Percentiles rank a stretch among this genome's conserved stretches.
phyloP scores from a whole-genome alignment of 116 monocot species.

The Cymodocea nodosa region DNA sequence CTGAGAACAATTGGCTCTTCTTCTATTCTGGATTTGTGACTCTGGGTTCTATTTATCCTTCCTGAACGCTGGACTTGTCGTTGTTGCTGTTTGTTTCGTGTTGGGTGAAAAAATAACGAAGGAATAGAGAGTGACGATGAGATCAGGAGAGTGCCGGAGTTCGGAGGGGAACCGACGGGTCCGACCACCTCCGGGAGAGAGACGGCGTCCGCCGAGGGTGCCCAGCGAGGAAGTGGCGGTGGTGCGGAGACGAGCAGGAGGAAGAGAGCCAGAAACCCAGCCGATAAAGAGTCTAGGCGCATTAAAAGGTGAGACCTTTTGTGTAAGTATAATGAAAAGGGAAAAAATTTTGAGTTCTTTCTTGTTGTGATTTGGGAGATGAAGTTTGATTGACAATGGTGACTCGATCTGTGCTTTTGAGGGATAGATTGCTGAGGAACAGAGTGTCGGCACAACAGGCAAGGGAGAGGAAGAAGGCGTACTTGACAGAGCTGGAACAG shows the following conservation, averaged over 20 bases:
- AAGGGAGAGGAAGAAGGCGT: conserved; percentile 94
- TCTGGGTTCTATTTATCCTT: neutral
- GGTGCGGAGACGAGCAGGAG: conserved; percentile 26
- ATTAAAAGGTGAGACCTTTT: conserved; percentile 15
- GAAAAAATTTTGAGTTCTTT: neutral
- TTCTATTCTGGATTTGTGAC: neutral
- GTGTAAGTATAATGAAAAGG: neutral
- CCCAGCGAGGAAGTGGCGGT: conserved; percentile 10
- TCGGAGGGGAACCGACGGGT: conserved; percentile 26
- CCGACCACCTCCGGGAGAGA: conserved; percentile 31
- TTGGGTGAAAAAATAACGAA: neutral
- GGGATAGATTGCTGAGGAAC: conserved; percentile 74
- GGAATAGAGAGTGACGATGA: conserved; percentile 72
- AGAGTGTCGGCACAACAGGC: conserved; percentile 92
- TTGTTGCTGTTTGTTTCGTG: neutral
- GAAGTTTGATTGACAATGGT: neutral
- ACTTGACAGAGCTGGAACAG: conserved; percentile 63
- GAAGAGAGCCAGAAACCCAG: conserved; percentile 51
- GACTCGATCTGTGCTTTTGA: neutral
- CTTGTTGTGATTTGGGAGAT: neutral
- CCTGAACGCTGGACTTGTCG: neutral
- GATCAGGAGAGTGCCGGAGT: conserved; percentile 72
- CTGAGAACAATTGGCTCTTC: neutral
- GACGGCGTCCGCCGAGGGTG: conserved; percentile 14
- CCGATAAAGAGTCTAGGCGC: conserved; percentile 78